phyloP scores from a whole-genome alignment of 257 asterid species.

The Knoxia roxburghii region DNA sequence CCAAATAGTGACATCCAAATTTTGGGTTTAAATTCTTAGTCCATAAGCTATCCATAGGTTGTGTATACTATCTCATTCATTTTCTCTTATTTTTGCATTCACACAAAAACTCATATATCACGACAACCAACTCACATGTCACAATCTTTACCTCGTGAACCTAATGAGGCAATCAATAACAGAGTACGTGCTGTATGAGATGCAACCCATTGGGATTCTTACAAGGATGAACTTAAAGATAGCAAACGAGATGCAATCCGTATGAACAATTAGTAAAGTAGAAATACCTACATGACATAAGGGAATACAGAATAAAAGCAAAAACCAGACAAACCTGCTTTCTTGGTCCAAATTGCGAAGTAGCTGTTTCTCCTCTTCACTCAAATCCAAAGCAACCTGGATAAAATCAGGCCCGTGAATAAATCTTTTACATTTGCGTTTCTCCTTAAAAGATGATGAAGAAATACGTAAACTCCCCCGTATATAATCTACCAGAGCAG shows the following conservation, averaged over 20 bases:
- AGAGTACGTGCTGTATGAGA: too few relatives aligned
- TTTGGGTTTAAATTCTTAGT: not conserved
- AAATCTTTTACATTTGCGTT: not conserved
- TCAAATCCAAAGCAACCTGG: slow-evolving; percentile 74
- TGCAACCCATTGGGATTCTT: too few relatives aligned
- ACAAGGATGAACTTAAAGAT: too few relatives aligned
- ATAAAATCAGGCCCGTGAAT: not conserved
- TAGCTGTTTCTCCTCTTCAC: slow-evolving; percentile 69
- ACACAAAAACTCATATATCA: too few relatives aligned
- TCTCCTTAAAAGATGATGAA: too few relatives aligned
- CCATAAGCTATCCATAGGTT: not conserved
- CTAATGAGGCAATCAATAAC: too few relatives aligned
- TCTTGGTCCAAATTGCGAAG: slow-evolving; percentile 39
- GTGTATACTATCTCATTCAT: not conserved
- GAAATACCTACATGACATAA: not conserved
- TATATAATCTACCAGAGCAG: not conserved
- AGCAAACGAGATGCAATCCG: not conserved
- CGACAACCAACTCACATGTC: not conserved
- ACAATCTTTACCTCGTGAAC: not conserved
- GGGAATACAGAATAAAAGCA: not conserved
- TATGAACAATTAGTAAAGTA: not conserved
- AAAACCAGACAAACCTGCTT: slow-evolving; percentile 38
- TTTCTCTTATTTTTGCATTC: not conserved
- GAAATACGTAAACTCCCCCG: too few relatives aligned
- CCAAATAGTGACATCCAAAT: not conserved